These are phyloP conservation scores for Phaffia australis DNA, from an alignment of 768 basidiomycete species.

Conservation along the genomic window DNA sequence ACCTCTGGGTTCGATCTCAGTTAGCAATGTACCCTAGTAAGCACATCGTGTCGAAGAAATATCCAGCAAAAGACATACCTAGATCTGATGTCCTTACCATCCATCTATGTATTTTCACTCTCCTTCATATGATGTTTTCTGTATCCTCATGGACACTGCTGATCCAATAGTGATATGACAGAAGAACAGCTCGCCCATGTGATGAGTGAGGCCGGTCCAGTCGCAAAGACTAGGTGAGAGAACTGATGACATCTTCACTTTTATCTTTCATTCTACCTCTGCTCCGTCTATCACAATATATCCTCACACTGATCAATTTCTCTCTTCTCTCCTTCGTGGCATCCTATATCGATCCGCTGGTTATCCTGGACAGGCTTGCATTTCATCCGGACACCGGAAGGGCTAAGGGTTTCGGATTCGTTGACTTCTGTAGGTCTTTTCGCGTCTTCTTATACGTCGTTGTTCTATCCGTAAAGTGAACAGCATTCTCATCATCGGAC, in stretches of 20 bases:
- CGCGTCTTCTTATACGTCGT: background rate
- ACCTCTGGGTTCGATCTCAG: slow-evolving; percentile 7
- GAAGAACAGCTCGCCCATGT: slow-evolving; percentile 38
- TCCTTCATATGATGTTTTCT: background rate
- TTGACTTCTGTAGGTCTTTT: slow-evolving; percentile 35
- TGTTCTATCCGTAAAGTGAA: background rate
- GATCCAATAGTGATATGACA: slow-evolving; percentile 35
- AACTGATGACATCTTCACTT: background rate
- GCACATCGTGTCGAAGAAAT: slow-evolving; percentile 3
- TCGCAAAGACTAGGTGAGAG: slow-evolving; percentile 36
- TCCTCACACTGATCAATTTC: background rate
- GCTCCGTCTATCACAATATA: background rate
- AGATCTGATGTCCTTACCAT: slow-evolving; percentile 1
- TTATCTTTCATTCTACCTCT: background rate
- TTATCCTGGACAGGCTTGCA: slow-evolving; percentile 31
- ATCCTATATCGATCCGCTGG: too few relatives aligned
- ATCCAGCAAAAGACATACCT: slow-evolving; percentile 3
- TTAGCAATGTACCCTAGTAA: slow-evolving; percentile 33
- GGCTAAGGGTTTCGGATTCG: slow-evolving; percentile 39
- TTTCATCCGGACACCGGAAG: slow-evolving; percentile 37
- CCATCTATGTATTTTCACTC: slow-evolving; percentile 1
- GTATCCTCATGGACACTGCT: background rate
- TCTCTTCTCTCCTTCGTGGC: background rate
- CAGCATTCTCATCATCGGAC: background rate
- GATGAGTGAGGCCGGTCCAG: slow-evolving; percentile 39